phyloP scores from a whole-genome alignment of 176 grass and related monocot genomes.

The Bonia amplexicaulis region DNA sequence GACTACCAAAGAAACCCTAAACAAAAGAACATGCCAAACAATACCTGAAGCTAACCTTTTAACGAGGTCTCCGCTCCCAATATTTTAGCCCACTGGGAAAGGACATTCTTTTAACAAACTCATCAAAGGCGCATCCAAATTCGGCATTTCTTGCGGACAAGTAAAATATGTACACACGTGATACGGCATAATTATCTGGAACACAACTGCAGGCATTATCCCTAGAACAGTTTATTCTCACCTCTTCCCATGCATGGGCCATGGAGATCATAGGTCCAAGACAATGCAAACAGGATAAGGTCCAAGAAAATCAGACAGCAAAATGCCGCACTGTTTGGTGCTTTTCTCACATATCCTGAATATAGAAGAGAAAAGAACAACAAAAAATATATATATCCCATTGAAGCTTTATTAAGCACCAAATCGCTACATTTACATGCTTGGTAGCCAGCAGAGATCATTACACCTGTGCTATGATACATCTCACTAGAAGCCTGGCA shows the following conservation, averaged over 20 bases:
- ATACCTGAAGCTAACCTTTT: too few species aligned
- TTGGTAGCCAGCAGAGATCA: slow-evolving; percentile 35
- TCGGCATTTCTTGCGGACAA: not conserved
- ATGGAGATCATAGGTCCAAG: not conserved
- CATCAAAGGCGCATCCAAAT: not conserved
- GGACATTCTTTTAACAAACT: too few species aligned
- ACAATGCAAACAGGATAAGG: not conserved
- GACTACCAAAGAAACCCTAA: too few species aligned
- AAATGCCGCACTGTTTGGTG: not conserved
- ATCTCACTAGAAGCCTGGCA: slow-evolving; percentile 31
- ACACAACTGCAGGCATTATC: not conserved
- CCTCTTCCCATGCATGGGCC: not conserved
- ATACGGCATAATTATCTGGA: not conserved
- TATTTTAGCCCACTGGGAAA: too few species aligned
- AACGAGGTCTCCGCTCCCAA: too few species aligned
- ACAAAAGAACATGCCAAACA: too few species aligned
- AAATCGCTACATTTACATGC: slow-evolving; percentile 48
- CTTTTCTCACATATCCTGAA: not conserved
- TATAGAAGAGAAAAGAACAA: not conserved
- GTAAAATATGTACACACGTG: not conserved
- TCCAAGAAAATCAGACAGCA: not conserved
- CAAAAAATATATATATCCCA: slow-evolving; percentile 1
- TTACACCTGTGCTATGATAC: slow-evolving; percentile 58
- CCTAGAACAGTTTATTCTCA: not conserved
- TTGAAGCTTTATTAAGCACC: slow-evolving; percentile 38